Percentiles rank a stretch among this genome's conserved stretches.
phyloP scores from a whole-genome alignment of 2,329 filamentous ascomycete genomes.

The Fusarium staphyleae region DNA sequence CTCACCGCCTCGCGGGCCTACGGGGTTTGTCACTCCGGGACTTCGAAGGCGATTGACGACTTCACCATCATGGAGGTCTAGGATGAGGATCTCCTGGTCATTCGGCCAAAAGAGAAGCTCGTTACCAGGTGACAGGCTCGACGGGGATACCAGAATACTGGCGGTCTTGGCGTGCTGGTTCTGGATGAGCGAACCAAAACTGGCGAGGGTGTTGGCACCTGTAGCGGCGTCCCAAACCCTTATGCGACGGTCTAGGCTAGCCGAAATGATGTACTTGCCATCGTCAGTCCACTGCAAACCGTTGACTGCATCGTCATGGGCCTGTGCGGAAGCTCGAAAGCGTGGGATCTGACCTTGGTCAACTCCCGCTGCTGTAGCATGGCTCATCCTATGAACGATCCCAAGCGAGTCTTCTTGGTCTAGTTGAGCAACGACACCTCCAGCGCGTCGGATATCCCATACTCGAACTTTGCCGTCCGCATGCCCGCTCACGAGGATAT shows the following conservation, averaged over 20 bases:
- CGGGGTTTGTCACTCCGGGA: constrained; percentile 61
- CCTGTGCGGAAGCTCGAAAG: constrained; percentile 62
- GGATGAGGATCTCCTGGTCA: constrained; percentile 77
- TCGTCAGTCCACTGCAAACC: constrained; percentile 85
- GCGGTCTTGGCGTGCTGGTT: constrained; percentile 72
- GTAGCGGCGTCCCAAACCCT: constrained; percentile 85
- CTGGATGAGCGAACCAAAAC: constrained; percentile 82
- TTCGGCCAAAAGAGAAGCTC: constrained; percentile 85
- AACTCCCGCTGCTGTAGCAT: constrained; percentile 44
- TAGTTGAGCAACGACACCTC: constrained; percentile 76
- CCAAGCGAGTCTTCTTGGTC: constrained; percentile 86
- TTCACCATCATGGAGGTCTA: constrained; percentile 79
- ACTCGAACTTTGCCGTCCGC: constrained; percentile 82
- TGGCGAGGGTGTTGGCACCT: constrained; percentile 85
- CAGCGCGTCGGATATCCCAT: constrained; percentile 86
- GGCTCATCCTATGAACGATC: constrained; percentile 54
- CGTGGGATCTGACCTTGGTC: constrained; percentile 43
- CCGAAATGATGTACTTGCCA: constrained; percentile 76
- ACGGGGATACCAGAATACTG: constrained; percentile 69
- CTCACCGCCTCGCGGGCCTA: constrained; percentile 52
- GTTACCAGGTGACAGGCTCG: constrained; percentile 60
- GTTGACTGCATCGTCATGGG: constrained; percentile 85
- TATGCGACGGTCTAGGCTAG: constrained; percentile 83
- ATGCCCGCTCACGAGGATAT: constrained; percentile 84
- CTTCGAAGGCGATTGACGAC: constrained; percentile 75